These are phyloP conservation scores for Boletus rufocinnamomeus DNA, from an alignment of 768 basidiomycete genomes.

Conservation along the genomic window DNA sequence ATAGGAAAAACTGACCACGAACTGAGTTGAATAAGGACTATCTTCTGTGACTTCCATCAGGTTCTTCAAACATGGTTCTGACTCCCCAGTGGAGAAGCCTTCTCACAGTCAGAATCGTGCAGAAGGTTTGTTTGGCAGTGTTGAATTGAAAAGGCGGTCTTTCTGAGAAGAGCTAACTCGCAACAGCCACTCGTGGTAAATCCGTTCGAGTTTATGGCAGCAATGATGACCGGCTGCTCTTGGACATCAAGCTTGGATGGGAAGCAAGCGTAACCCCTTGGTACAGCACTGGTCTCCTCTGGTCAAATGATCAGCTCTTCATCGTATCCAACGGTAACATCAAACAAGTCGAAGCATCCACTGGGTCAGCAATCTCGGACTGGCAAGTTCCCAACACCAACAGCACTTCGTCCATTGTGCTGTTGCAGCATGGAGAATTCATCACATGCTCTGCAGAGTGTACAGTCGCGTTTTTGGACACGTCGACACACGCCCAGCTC, in stretches of 20 bases:
- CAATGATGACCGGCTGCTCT: background rate
- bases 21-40: no score
- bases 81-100: no score
- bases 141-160: no score
- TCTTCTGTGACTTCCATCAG: no score
- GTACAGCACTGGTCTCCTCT: constrained; percentile 5
- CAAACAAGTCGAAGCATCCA: constrained; percentile 3
- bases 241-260: no score
- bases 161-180: no score
- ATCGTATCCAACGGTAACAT: background rate
- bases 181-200: no score
- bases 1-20: no score
- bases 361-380: background rate
- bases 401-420: background rate
- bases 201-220: constrained; percentile 3
- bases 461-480: background rate
- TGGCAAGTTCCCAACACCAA: background rate
- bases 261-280: background rate
- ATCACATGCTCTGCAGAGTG: background rate
- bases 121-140: no score
- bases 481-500: no score
- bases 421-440: background rate
- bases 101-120: no score
- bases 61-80: no score
- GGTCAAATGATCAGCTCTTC: constrained; percentile 2